Evolutionary conservation across 1,284 basidiomycete species (phyloP).

Genomic region (Anthracocystis panici-leucophaei): DNA sequence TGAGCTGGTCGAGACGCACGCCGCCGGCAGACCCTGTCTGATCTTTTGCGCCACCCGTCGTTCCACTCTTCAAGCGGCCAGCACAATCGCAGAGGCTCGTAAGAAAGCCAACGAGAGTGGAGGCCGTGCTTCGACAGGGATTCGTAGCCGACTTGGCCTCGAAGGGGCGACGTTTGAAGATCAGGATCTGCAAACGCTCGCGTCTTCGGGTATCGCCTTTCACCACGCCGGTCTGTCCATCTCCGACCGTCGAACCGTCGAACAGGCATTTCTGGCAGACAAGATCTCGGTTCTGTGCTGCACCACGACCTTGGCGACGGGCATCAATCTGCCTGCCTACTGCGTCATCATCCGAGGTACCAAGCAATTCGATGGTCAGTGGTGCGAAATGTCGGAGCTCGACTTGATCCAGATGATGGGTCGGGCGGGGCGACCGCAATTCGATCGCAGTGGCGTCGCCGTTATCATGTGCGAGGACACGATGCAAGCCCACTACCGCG

Average conservation of each 20-base stretch:
- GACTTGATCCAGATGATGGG: constrained; percentile 75
- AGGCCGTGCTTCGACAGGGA: constrained; percentile 11
- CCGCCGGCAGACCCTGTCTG: constrained; percentile 47
- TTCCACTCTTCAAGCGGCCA: constrained; percentile 77
- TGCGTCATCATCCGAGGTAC: constrained; percentile 65
- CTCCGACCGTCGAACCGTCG: constrained; percentile 79
- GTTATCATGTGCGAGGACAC: constrained; percentile 63
- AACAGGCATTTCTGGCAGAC: constrained; percentile 79
- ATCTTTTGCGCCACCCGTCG: constrained; percentile 66
- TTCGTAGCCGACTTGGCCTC: constrained; percentile 10
- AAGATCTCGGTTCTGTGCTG: constrained; percentile 70
- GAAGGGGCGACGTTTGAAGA: constrained; percentile 40
- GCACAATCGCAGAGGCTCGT: constrained; percentile 79
- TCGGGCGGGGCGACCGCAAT: constrained; percentile 88
- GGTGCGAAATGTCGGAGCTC: constrained; percentile 57
- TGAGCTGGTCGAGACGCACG: constrained; percentile 50
- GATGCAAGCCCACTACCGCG: constrained; percentile 46
- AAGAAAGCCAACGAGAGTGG: constrained; percentile 35
- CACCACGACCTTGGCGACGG: constrained; percentile 81
- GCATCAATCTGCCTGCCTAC: constrained; percentile 78
- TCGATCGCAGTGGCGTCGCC: constrained; percentile 74
- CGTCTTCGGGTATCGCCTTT: constrained; percentile 77
- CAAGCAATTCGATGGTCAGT: constrained; percentile 52
- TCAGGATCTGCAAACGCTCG: constrained; percentile 38
- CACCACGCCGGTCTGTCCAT: constrained; percentile 86